phyloP scores from a whole-genome alignment of 305 asterid species.

The Fraxinus paxiana region DNA sequence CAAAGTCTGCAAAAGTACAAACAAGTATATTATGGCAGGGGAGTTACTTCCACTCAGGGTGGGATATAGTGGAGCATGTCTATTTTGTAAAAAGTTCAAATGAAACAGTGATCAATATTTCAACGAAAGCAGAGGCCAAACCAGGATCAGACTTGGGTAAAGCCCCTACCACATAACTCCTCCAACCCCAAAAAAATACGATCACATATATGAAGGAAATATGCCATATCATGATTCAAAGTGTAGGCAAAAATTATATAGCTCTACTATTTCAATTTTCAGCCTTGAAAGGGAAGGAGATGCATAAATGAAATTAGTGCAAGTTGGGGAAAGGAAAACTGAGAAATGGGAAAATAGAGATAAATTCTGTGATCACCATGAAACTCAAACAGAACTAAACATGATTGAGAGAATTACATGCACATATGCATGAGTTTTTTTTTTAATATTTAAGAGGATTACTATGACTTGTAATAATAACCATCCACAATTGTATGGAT shows the following conservation, averaged over 20 bases:
- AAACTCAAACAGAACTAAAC: background rate
- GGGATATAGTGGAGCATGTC: background rate
- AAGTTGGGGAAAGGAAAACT: background rate
- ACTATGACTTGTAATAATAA: background rate
- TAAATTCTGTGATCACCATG: background rate
- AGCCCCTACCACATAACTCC: background rate
- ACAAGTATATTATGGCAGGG: background rate
- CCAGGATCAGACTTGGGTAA: background rate
- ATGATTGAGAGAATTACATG: background rate
- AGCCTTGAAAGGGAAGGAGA: background rate
- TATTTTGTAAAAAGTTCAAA: background rate
- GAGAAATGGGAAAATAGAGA: background rate
- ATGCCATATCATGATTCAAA: background rate
- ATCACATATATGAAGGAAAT: too few species aligned
- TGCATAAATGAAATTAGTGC: background rate
- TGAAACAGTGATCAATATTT: background rate
- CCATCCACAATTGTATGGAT: background rate
- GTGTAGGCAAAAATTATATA: background rate
- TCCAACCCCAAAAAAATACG: background rate
- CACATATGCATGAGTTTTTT: background rate
- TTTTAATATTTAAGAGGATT: background rate
- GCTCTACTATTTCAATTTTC: background rate
- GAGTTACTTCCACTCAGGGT: background rate
- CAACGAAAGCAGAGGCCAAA: background rate
- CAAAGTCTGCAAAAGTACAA: conserved; percentile 48